A percentile compares a stretch with the other conserved stretches of the same genome.
Evolutionary conservation across 257 asterid species (phyloP).

Genomic region (Solanum neorickii): DNA sequence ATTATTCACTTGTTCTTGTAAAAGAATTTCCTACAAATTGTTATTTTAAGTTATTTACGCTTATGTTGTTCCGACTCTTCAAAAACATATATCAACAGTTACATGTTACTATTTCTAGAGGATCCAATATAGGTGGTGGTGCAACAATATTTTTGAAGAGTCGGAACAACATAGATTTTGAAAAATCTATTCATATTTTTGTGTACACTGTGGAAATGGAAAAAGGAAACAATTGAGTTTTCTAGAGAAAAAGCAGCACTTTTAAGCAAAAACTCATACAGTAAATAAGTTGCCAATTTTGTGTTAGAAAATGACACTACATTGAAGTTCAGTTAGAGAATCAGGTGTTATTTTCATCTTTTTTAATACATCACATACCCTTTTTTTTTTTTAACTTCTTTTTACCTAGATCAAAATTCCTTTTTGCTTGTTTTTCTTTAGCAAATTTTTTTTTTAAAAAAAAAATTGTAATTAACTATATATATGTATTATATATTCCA

Average conservation of each 20-base stretch:
- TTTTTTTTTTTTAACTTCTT: neutral
- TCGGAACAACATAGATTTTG: neutral
- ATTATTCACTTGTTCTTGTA: neutral
- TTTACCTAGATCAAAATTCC: neutral
- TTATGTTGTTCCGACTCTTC: neutral
- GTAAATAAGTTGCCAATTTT: conserved; percentile 1
- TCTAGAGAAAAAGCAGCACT: neutral
- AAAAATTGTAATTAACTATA: neutral
- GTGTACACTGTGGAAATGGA: neutral
- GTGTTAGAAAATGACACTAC: conserved; percentile 12
- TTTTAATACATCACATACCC: neutral
- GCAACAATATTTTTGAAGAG: neutral
- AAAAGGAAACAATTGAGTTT: neutral
- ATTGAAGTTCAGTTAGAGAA: conserved; percentile 19
- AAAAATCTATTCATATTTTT: neutral
- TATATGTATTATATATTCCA: neutral
- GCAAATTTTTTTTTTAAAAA: neutral
- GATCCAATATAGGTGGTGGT: neutral
- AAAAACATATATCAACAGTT: neutral
- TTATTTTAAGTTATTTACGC: neutral
- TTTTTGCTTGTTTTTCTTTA: neutral
- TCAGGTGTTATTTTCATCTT: conserved; percentile 13
- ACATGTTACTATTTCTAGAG: rapidly evolving
- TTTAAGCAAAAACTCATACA: neutral
- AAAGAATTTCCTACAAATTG: neutral